Evolutionary conservation across 371 early-diverging fungal species (phyloP).

Genomic region (Dinochytrium kinnereticum): DNA sequence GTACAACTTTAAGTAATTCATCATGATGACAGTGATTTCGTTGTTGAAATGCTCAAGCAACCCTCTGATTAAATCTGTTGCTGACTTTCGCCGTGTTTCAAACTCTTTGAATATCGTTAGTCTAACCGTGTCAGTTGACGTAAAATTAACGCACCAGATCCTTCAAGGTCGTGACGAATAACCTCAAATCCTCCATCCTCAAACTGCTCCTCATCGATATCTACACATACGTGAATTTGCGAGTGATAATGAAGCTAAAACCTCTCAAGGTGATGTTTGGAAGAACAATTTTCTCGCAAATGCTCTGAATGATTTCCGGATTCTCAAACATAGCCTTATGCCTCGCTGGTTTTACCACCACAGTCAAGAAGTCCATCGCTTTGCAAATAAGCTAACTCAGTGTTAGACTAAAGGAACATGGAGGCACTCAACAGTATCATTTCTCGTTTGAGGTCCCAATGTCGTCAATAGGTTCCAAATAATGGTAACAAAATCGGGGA

Average conservation of each 20-base stretch:
- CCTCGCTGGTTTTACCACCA: constrained; percentile 81
- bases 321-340: constrained; percentile 73
- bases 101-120: constrained; percentile 56
- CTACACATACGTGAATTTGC: constrained; percentile 43
- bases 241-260: constrained; percentile 32
- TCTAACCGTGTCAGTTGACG: not conserved
- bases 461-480: constrained; percentile 85
- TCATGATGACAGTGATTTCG: constrained; percentile 83
- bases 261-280: constrained; percentile 89
- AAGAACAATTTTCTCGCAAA: constrained; percentile 91
- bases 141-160: constrained; percentile 60
- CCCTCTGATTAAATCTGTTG: constrained; percentile 91
- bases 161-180: constrained; percentile 93
- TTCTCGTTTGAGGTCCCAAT: constrained; percentile 71
- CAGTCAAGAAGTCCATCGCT: constrained; percentile 85
- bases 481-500: constrained; percentile 81
- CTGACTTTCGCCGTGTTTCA: constrained; percentile 91
- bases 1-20: constrained; percentile 73
- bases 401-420: not conserved
- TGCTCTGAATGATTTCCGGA: constrained; percentile 69
- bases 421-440: constrained; percentile 67
- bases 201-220: constrained; percentile 90
- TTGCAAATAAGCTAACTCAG: constrained; percentile 77
- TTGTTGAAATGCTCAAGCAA: constrained; percentile 83
- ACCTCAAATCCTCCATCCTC: constrained; percentile 96